Evolutionary conservation across 139 green algal genomes (phyloP), one percentile per base, ranked within the genome.

Genomic region (Chlorella sp.): DNA sequence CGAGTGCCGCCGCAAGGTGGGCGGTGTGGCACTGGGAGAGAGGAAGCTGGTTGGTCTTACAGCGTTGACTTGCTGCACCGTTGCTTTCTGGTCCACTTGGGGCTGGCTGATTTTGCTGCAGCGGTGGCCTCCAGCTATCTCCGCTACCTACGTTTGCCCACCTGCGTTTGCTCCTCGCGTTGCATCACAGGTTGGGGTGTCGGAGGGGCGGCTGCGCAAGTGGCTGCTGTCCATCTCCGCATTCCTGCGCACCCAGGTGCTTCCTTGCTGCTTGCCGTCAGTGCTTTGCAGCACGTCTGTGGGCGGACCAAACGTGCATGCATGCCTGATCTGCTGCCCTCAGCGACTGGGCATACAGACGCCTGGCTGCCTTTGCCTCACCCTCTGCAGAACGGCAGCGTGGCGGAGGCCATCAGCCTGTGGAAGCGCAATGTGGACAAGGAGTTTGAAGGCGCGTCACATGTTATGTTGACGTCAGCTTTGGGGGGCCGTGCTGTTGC

Each of bases 191-290:
- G 91, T 98, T 26, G 95, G 96, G 71, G 90, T 99, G 18, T 90
- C 81, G 25, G 94, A 99, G 80, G 90, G 74, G 1, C 89, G 90
- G 41, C 89, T 98, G 86, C 93, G 97, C 82, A 98, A 97, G 91
- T 99, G 97, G 97, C 88, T 99, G 88, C 92, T 99, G 20, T 96
- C 92, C 65, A 96, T 98, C 39, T 89, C 87, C 5, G 90, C 92
- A 11, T 98, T 98, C 84, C 88, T 99, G 82, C 91, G 92, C 60
- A 85, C 55, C 44, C 76, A 82, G 76, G 76, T 72, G 47, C 13
- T 36, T 11, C 11, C 36, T 38, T 11, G 23, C 9, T 34, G 9
- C 3, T 17, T 47, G 3, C 28, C 64, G 28, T n/a, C n/a, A n/a
- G n/a, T n/a, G n/a, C n/a, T n/a, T n/a, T n/a, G n/a, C n/a, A n/a